These are phyloP conservation scores for Aspergillus ochraceoroseus DNA, from an alignment of 2,329 filamentous ascomycete species.

Conservation along the genomic window DNA sequence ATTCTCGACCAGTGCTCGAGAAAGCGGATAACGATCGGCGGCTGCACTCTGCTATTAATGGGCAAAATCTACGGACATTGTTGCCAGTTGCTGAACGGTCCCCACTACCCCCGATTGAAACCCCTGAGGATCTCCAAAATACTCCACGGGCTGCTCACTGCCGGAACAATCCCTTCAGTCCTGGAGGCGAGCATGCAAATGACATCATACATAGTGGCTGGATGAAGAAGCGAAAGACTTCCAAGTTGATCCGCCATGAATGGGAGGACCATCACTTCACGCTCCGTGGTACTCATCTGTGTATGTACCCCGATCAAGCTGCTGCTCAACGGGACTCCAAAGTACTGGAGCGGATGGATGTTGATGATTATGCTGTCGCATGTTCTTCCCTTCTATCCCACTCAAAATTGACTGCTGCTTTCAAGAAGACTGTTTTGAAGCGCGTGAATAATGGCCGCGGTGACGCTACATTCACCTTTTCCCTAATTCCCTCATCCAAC, in stretches of 20 bases:
- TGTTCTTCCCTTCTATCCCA: slow-evolving; percentile 71
- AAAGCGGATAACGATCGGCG: slow-evolving; percentile 37
- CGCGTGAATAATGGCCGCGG: slow-evolving; percentile 22
- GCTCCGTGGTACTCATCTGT: slow-evolving; percentile 61
- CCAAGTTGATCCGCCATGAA: slow-evolving; percentile 79
- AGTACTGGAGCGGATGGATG: slow-evolving; percentile 76
- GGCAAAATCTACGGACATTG: slow-evolving; percentile 21
- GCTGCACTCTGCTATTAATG: slow-evolving; percentile 19
- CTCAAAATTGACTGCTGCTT: slow-evolving; percentile 78
- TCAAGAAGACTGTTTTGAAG: slow-evolving; percentile 57
- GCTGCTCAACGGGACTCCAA: slow-evolving; percentile 21
- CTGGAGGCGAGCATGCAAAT: slow-evolving; percentile 37
- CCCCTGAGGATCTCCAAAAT: slow-evolving; percentile 25
- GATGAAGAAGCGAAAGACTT: slow-evolving; percentile 50
- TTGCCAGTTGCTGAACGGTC: slow-evolving; percentile 27
- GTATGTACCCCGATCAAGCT: slow-evolving; percentile 22
- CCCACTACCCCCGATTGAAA: slow-evolving; percentile 30
- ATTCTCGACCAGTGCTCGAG: slow-evolving; percentile 43
- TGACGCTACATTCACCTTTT: slow-evolving; percentile 41
- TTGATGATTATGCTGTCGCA: slow-evolving; percentile 39
- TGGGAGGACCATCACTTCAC: slow-evolving; percentile 90
- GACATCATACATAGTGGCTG: slow-evolving; percentile 57
- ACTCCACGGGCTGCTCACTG: slow-evolving; percentile 22
- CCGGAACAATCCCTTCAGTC: slow-evolving; percentile 19
- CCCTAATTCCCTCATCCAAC: slow-evolving; percentile 41